Evolutionary conservation across 192 early-diverging fungal genomes (phyloP).

Genomic region (Podochytrium sp.): DNA sequence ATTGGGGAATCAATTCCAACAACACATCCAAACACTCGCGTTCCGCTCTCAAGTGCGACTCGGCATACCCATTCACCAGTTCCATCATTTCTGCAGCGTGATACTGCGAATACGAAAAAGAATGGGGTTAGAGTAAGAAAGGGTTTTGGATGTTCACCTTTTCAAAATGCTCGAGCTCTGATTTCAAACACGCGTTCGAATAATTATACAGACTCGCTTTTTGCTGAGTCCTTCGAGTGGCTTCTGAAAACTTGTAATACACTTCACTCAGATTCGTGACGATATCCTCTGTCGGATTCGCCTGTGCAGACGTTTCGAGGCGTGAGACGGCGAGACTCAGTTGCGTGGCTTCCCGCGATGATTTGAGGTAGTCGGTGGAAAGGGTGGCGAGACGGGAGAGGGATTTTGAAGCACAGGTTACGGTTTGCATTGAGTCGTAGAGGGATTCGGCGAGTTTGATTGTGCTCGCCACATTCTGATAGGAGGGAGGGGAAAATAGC

Average conservation of each 20-base stretch:
- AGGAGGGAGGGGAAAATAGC: background rate
- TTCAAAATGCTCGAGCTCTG: slow-evolving; percentile 27
- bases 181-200: background rate
- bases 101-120: no score
- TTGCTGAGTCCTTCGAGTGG: slow-evolving; percentile 14
- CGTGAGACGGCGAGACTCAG: slow-evolving; percentile 1
- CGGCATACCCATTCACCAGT: no score
- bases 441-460: slow-evolving; percentile 9
- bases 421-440: slow-evolving; percentile 13
- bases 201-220: slow-evolving; percentile 26
- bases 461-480: slow-evolving; percentile 8
- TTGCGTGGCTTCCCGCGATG: background rate
- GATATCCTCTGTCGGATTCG: slow-evolving; percentile 27
- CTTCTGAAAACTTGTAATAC: slow-evolving; percentile 20
- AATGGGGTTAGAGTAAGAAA: background rate
- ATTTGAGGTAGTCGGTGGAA: background rate
- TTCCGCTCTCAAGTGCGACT: no score
- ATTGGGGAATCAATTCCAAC: no score
- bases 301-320: slow-evolving; percentile 26
- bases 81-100: no score
- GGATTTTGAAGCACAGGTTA: background rate
- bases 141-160: background rate
- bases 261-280: slow-evolving; percentile 37
- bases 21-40: no score
- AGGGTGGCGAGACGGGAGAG: background rate